Conservation (phyloP, 129 eudicot species). For the Oenanthe sinensis region DNA sequence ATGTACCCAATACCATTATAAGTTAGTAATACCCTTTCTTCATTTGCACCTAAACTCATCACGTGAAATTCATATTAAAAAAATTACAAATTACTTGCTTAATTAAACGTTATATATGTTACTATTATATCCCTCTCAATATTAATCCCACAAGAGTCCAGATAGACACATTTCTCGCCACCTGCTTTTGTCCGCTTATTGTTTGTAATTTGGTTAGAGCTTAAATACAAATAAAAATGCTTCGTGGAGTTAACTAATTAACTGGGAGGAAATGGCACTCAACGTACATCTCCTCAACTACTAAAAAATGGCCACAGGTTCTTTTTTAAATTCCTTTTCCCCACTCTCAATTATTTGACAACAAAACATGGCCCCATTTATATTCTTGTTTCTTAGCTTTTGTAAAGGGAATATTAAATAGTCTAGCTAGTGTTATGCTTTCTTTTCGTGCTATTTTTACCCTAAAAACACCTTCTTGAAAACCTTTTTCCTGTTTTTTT, state of each 20-base stretch:
- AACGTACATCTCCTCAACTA: slow-evolving; percentile 27
- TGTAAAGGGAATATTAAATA: slow-evolving; percentile 39
- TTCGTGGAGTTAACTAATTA: slow-evolving; percentile 24
- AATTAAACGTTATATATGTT: neutral
- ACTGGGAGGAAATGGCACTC: slow-evolving; percentile 31
- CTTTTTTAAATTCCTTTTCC: slow-evolving; percentile 18
- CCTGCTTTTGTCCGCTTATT: slow-evolving; percentile 49
- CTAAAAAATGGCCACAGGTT: slow-evolving; percentile 60
- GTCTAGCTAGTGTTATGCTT: neutral
- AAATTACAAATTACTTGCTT: neutral
- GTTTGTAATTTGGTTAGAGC: slow-evolving; percentile 23
- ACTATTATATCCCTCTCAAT: neutral
- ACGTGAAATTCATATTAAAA: slow-evolving; percentile 25
- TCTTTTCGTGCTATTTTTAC: slow-evolving; percentile 1
- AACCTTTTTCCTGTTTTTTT: slow-evolving; percentile 22
- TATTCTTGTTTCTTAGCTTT: slow-evolving; percentile 66
- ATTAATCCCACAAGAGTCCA: slow-evolving; percentile 6
- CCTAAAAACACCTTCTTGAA: slow-evolving; percentile 21
- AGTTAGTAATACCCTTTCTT: too few relatives aligned
- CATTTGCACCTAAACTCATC: slow-evolving; percentile 12
- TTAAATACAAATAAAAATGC: slow-evolving; percentile 8
- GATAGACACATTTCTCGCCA: slow-evolving; percentile 13
- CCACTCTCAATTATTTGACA: slow-evolving; percentile 48
- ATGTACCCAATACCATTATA: too few relatives aligned
- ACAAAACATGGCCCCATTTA: slow-evolving; percentile 40